Base-by-base conservation (phyloP, 1,284 basidiomycete genomes). In the Trichosporon coremiiforme region DNA sequence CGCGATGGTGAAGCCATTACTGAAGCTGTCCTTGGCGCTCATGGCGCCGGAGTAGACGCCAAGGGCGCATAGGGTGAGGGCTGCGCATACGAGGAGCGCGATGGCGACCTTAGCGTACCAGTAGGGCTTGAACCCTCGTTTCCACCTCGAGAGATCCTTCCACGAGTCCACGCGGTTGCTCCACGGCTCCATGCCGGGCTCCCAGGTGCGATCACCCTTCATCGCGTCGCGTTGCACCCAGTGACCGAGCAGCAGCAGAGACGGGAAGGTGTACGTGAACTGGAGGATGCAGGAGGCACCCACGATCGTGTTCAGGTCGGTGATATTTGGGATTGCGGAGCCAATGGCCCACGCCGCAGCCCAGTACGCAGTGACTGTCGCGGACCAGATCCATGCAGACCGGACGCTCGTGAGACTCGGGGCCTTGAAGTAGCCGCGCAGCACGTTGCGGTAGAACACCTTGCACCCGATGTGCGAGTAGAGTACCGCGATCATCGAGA, bases 241-340 rank as follows among this genome's bases (percentile, higher is more conserved):
- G 69, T 71, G 69, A 0, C 73, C 73, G 22, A 71, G 62, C 13
- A 74, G 68, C 8, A 74, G 67, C 9, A 65, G 13, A 15, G 68
- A 64, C 4, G 73, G 73, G 57, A 71, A 70, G 7, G 70, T 71
- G 57, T 71, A 71, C 7, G 73, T 74, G 60, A 74, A 71, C 69
- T 71, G 70, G 7, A 74, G 68, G 36, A 71, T 71, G 60, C 70
- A 71, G 15, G 57, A 63, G 0, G 73, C 87, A 0, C 87, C 88
- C 60, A 90, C 83, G 25, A 90, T 80, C 3, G 86, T 84, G 7
- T 86, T 85, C 25, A 90, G 84, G 4, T 86, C 85, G 68, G 85
- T 85, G 25, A 90, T 84, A 75, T 89, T 87, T 0, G 89, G 89
- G 65, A 90, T 68, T 2, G 89, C 87, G 15, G 87, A 87, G 17